These are phyloP conservation scores for Leucaena leucocephala DNA, from an alignment of 306 rosid species.

Conservation along the genomic window DNA sequence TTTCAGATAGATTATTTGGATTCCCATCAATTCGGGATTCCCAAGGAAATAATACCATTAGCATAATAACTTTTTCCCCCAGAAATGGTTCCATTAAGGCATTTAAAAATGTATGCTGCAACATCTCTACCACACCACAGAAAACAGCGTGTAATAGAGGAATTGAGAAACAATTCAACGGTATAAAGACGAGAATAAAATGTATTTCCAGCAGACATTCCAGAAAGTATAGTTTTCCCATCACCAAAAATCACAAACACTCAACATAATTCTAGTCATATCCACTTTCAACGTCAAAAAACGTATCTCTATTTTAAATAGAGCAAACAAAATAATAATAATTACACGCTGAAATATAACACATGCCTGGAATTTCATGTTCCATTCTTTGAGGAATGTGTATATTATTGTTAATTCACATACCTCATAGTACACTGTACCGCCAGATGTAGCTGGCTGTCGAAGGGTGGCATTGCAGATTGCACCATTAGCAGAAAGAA, in stretches of 20 bases:
- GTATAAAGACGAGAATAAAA: background rate
- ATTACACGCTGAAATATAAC: background rate
- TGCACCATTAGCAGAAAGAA: slow-evolving; percentile 79
- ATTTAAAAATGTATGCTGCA: background rate
- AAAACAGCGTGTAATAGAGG: background rate
- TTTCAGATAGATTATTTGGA: slow-evolving; percentile 3
- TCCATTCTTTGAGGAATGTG: background rate
- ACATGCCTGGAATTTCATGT: background rate
- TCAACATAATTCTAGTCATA: background rate
- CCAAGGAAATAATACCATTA: background rate
- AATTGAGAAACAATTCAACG: background rate
- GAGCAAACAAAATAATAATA: background rate
- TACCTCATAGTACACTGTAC: slow-evolving; percentile 69
- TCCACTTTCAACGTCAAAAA: slow-evolving; percentile 5
- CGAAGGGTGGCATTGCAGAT: slow-evolving; percentile 63
- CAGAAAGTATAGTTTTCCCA: background rate
- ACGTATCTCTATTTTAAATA: background rate
- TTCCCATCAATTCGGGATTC: slow-evolving; percentile 22
- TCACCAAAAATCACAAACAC: background rate
- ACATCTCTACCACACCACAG: background rate
- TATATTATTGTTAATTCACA: background rate
- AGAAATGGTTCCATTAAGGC: background rate
- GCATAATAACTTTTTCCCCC: background rate
- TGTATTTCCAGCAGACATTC: background rate
- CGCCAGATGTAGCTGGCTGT: slow-evolving; percentile 53